Evolutionary conservation across 192 early-diverging fungal species (phyloP), one percentile per base, ranked within the genome.

Genomic region (Coemansia biformis): DNA sequence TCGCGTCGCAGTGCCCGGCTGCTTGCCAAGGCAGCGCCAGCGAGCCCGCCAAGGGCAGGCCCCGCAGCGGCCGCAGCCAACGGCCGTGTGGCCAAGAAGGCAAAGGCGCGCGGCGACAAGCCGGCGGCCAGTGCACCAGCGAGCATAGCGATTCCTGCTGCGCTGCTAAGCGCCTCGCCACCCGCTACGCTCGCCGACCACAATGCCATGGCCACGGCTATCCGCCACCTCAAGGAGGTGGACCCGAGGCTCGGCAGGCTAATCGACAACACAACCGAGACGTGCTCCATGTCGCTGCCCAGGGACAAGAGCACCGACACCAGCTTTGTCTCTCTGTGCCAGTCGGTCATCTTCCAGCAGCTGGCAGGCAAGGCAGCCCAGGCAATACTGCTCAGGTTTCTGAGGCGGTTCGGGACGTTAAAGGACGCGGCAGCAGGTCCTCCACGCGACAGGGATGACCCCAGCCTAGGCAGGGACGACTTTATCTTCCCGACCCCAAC

Each of bases 271-370:
- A 57, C 59, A 3, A 35, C 32, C 1, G 55, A 66, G 34, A 13
- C 24, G n/a, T 74, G 70, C 36, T 31, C 40, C 1, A 43, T 74
- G 38, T 33, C 46, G 21, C 58, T 66, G 38, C 17, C 54, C 18
- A 47, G 70, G 8, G 57, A 64, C 39, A 43, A 44, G 5, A 21
- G 57, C 11, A 41, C 43, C 15, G 44, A 70, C n/a, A 55, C 56
- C 0, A 66, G 72, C 52, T 62, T 65, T 38, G 35, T 67, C 0
- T 57, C 66, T 17, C 26, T 78, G 14, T 38, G 42, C 26, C 50
- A 77, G 39, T 62, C 82, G 3, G 82, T 88, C 32, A 67, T 88
- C 30, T 86, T 79, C 48, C 86, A 88, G 58, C 86, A 88, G 67
- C 67, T 88, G 17, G 66, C 71, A 12, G 86, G 86, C 14, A 82